phyloP scores from a whole-genome alignment of 2,329 filamentous ascomycete species.

The Penicillium palitans region DNA sequence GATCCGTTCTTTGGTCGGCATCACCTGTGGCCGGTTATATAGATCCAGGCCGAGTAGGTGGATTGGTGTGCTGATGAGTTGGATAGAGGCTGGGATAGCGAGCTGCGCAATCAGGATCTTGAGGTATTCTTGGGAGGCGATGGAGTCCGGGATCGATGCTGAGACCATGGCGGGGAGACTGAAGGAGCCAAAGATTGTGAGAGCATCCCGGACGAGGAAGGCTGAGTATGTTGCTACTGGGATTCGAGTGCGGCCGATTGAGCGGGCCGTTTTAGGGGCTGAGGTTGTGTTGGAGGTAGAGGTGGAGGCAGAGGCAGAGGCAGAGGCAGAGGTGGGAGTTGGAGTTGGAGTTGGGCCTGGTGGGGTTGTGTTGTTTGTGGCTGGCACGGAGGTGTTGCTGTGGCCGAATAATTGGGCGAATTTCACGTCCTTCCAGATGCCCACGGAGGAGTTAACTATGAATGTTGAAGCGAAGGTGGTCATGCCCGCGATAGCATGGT shows the following conservation, averaged over 20 bases:
- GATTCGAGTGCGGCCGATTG: constrained; percentile 33
- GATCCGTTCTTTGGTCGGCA: constrained; percentile 58
- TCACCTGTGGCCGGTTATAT: constrained; percentile 65
- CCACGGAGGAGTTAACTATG: constrained; percentile 73
- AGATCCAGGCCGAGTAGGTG: constrained; percentile 81
- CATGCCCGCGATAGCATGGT: constrained; percentile 68
- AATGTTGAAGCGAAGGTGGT: constrained; percentile 77
- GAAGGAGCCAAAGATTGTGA: constrained; percentile 70
- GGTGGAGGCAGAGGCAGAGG: neutral
- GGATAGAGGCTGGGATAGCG: constrained; percentile 71
- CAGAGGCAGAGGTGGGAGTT: constrained; percentile 9
- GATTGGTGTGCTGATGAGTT: constrained; percentile 75
- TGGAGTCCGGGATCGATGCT: constrained; percentile 65
- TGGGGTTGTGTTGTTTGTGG: constrained; percentile 8
- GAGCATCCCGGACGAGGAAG: constrained; percentile 75
- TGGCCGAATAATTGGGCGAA: constrained; percentile 72
- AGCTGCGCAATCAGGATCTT: constrained; percentile 87
- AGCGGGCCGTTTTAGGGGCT: constrained; percentile 26
- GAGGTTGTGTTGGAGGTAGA: constrained; percentile 17
- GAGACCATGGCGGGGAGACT: constrained; percentile 37
- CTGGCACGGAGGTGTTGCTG: constrained; percentile 15
- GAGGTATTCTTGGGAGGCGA: constrained; percentile 75
- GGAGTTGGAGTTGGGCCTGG: constrained; percentile 8
- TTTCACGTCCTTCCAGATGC: constrained; percentile 77
- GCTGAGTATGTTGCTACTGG: constrained; percentile 56